A percentile compares a stretch with the other conserved stretches of the same genome.
phyloP scores from a whole-genome alignment of 148 eudicot species.

The Pharnaceum exiguum region DNA sequence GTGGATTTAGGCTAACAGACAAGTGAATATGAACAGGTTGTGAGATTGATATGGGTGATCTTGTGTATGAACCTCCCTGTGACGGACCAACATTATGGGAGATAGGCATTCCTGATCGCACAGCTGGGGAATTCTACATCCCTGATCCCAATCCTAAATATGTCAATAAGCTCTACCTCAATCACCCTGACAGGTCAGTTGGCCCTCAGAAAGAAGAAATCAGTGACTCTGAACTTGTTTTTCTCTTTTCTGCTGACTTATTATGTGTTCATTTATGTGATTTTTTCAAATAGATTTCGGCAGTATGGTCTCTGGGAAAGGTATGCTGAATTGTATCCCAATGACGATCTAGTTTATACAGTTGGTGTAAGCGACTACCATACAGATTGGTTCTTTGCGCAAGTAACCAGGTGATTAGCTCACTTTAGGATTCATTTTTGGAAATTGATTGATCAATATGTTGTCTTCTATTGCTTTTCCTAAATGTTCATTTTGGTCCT shows the following conservation, averaged over 20 bases:
- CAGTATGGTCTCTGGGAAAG: conserved; percentile 95
- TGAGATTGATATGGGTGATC: conserved; percentile 33
- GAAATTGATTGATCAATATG: background rate
- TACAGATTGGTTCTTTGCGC: conserved; percentile 90
- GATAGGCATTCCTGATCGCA: conserved; percentile 70
- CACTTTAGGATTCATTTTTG: background rate
- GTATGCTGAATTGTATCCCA: conserved; percentile 65
- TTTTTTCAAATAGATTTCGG: conserved; percentile 43
- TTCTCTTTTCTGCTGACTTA: background rate
- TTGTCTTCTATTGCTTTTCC: too few species aligned
- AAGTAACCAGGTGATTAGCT: conserved; percentile 60
- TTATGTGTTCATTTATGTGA: background rate
- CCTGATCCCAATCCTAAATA: conserved; percentile 70
- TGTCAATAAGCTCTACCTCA: conserved; percentile 40
- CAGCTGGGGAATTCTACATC: conserved; percentile 55
- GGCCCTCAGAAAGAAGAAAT: background rate
- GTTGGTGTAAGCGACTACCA: conserved; percentile 60
- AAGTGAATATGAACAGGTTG: conserved; percentile 27
- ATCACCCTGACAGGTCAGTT: conserved; percentile 56
- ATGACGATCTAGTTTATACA: conserved; percentile 52
- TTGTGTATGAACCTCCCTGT: conserved; percentile 59
- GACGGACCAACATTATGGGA: conserved; percentile 81
- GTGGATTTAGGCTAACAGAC: background rate
- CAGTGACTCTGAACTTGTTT: too few species aligned
- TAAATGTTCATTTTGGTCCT: background rate